Evolutionary conservation across 2,329 filamentous ascomycete genomes (phyloP).

Genomic region (Fusarium sp.): DNA sequence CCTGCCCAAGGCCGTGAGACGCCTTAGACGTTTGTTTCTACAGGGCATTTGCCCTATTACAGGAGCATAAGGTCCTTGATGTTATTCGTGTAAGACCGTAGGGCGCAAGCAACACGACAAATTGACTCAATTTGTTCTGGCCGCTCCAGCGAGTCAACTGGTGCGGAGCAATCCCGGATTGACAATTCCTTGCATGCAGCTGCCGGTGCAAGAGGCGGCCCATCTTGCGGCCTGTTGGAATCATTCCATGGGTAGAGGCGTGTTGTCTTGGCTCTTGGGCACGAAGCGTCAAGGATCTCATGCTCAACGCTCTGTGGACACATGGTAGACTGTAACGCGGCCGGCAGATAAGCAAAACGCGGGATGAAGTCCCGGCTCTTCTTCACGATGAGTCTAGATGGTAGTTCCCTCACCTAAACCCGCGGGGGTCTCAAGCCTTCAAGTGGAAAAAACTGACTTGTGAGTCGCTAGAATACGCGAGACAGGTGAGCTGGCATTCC

Average conservation of each 20-base stretch:
- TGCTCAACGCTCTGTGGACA: slow-evolving; percentile 38
- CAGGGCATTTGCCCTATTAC: slow-evolving; percentile 34
- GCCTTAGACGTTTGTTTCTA: slow-evolving; percentile 38
- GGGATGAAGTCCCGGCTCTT: slow-evolving; percentile 19
- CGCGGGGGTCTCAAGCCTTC: slow-evolving; percentile 2
- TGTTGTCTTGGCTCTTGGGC: slow-evolving; percentile 33
- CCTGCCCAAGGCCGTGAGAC: slow-evolving; percentile 41
- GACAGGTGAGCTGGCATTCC: slow-evolving; percentile 6
- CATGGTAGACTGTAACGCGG: slow-evolving; percentile 39
- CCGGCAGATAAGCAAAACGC: slow-evolving; percentile 31
- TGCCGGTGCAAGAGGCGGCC: slow-evolving; percentile 23
- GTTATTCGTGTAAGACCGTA: slow-evolving; percentile 36
- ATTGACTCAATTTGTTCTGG: slow-evolving; percentile 13
- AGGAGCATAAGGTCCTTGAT: slow-evolving; percentile 33
- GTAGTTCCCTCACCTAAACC: background rate
- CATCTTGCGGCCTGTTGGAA: slow-evolving; percentile 35
- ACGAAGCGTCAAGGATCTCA: slow-evolving; percentile 39
- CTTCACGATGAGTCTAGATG: background rate
- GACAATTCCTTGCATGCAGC: slow-evolving; percentile 29
- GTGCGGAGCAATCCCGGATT: slow-evolving; percentile 23
- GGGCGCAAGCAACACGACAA: slow-evolving; percentile 26
- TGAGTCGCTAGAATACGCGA: slow-evolving; percentile 4
- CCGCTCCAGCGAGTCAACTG: slow-evolving; percentile 24
- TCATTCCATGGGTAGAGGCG: slow-evolving; percentile 27
- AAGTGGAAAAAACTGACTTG: slow-evolving; percentile 4